Percentiles rank a stretch among this genome's conserved stretches.
phyloP scores from a whole-genome alignment of 805 yeast genomes.

The Cyberlindnera galapagoensis region DNA sequence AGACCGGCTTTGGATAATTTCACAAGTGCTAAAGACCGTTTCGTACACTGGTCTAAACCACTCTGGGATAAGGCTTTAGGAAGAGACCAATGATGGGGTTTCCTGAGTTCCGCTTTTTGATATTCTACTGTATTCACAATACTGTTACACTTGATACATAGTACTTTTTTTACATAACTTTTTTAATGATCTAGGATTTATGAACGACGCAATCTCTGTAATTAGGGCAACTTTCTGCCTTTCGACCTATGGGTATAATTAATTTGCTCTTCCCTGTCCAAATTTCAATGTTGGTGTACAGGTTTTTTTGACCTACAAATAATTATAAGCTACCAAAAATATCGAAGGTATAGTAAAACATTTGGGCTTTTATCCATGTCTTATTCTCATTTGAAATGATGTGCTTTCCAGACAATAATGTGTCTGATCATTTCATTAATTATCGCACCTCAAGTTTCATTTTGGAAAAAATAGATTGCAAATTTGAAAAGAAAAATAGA shows the following conservation, averaged over 20 bases:
- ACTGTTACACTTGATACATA: neutral
- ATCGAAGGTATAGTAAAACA: too few relatives aligned
- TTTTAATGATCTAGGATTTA: neutral
- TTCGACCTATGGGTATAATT: too few relatives aligned
- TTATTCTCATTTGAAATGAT: too few relatives aligned
- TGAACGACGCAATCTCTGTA: too few relatives aligned
- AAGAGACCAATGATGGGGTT: neutral
- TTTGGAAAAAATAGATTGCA: too few relatives aligned
- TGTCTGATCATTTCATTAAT: too few relatives aligned
- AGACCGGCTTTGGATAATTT: slow-evolving; percentile 86
- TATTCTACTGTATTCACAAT: neutral
- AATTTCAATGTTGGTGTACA: neutral
- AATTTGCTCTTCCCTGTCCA: neutral
- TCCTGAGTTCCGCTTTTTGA: neutral
- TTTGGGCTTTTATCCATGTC: too few relatives aligned
- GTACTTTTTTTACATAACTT: neutral
- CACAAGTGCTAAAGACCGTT: slow-evolving; percentile 59
- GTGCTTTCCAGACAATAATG: too few relatives aligned
- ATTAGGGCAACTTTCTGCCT: too few relatives aligned
- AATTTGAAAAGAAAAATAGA: too few relatives aligned
- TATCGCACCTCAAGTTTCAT: too few relatives aligned
- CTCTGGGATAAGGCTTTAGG: slow-evolving; percentile 62
- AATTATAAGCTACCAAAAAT: too few relatives aligned
- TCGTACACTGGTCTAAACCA: slow-evolving; percentile 61
- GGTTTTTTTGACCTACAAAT: neutral